Conservation (phyloP, 305 asterid species). For the Nicotiana rustica region DNA sequence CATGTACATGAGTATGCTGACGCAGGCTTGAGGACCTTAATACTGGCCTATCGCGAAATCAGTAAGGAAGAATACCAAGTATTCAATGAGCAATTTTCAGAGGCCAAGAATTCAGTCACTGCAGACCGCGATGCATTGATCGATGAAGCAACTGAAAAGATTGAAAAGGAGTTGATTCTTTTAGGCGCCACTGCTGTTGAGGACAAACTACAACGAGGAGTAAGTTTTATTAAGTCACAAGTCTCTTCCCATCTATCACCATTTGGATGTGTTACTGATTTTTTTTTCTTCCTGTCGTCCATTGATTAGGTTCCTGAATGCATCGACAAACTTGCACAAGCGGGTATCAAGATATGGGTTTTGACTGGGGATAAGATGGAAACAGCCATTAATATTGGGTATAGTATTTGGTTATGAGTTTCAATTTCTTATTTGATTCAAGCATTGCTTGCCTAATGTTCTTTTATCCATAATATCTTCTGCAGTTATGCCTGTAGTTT, state of each 20-base stretch:
- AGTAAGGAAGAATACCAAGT: constrained; percentile 66
- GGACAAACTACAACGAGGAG: constrained; percentile 99
- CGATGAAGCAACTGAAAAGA: constrained; percentile 66
- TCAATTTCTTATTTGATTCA: constrained; percentile 14
- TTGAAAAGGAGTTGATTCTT: constrained; percentile 84
- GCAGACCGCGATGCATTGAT: constrained; percentile 74
- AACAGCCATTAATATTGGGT: constrained; percentile 98
- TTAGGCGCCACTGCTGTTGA: constrained; percentile 99
- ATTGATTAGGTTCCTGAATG: constrained; percentile 88
- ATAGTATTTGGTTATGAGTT: constrained; percentile 37
- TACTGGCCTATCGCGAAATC: constrained; percentile 83
- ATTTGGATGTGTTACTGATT: constrained; percentile 6
- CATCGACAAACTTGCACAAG: constrained; percentile 98
- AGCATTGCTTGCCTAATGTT: constrained; percentile 35
- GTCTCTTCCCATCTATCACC: not conserved
- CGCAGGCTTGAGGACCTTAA: constrained; percentile 89
- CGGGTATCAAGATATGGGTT: constrained; percentile 96
- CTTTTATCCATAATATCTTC: constrained; percentile 16
- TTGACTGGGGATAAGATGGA: constrained; percentile 99
- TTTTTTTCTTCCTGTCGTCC: not conserved
- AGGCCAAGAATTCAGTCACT: constrained; percentile 79
- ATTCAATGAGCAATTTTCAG: constrained; percentile 62
- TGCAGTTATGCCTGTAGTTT: constrained; percentile 80
- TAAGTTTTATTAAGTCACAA: constrained; percentile 44
- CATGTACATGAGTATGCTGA: constrained; percentile 85